A percentile compares a stretch with the other conserved stretches of the same genome.
These are phyloP conservation scores for Yarrowia sp. DNA, from an alignment of 805 yeast species.

Conservation along the genomic window DNA sequence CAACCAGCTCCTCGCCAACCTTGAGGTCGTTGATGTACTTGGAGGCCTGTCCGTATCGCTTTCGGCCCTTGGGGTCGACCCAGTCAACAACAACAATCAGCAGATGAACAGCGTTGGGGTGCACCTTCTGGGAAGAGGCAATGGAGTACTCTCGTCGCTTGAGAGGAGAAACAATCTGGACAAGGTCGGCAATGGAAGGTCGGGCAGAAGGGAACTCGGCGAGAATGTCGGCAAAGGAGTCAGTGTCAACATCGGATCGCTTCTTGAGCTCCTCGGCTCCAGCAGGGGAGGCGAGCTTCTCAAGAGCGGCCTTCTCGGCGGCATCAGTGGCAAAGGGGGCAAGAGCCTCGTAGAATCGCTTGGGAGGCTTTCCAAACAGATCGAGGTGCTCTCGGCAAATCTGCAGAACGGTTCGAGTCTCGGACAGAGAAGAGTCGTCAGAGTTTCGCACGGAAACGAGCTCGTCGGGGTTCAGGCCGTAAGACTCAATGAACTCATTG, in stretches of 20 bases:
- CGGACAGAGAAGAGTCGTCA: conserved; percentile 47
- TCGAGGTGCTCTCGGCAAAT: conserved; percentile 78
- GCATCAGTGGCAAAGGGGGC: conserved; percentile 70
- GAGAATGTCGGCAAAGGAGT: conserved; percentile 76
- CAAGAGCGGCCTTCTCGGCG: conserved; percentile 59
- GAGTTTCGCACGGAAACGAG: conserved; percentile 71
- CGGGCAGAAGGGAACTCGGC: conserved; percentile 76
- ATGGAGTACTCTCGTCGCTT: conserved; percentile 97
- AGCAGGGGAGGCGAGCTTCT: conserved; percentile 64
- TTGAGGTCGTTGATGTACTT: conserved; percentile 77
- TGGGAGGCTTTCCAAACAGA: conserved; percentile 92
- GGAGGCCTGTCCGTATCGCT: conserved; percentile 91
- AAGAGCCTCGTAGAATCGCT: conserved; percentile 84
- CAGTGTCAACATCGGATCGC: conserved; percentile 80
- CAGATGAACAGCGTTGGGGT: conserved; percentile 86
- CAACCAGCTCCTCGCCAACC: conserved; percentile 83
- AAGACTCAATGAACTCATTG: conserved; percentile 62
- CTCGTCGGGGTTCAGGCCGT: conserved; percentile 68
- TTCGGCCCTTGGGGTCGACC: conserved; percentile 81
- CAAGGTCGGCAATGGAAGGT: conserved; percentile 69
- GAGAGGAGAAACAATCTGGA: conserved; percentile 73
- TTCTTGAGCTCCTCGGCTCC: conserved; percentile 84
- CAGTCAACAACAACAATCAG: conserved; percentile 95
- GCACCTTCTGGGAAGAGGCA: conserved; percentile 92
- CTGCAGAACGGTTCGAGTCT: conserved; percentile 80